A percentile compares a stretch with the other conserved stretches of the same genome.
These are phyloP conservation scores for Silene coronaria DNA, from an alignment of 179 eudicot genomes.

Conservation along the genomic window DNA sequence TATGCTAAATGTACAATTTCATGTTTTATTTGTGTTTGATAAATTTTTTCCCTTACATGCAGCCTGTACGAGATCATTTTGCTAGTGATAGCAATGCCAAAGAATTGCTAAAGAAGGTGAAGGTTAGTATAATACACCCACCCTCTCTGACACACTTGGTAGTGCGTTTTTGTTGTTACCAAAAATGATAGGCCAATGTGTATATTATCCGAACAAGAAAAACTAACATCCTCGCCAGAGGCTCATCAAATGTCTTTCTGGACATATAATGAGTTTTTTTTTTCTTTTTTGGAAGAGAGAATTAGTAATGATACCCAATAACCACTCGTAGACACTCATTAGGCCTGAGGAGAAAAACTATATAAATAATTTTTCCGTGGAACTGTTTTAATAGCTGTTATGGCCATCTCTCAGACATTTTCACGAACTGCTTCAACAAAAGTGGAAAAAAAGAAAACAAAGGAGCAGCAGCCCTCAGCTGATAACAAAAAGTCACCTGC, in stretches of 20 bases:
- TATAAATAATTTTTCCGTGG: not conserved
- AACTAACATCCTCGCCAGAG: not conserved
- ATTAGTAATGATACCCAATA: not conserved
- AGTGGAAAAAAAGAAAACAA: slow-evolving; percentile 18
- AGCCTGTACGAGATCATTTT: slow-evolving; percentile 94
- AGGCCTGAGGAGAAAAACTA: not conserved
- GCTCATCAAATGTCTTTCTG: not conserved
- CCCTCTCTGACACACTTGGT: not conserved
- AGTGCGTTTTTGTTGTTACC: not conserved
- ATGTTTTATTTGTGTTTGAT: not conserved
- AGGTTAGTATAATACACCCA: slow-evolving; percentile 41
- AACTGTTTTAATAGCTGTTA: not conserved
- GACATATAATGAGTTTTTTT: not conserved
- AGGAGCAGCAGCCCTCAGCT: not conserved
- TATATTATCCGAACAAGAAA: not conserved
- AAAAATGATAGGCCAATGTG: not conserved
- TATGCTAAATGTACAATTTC: not conserved
- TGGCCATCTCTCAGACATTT: slow-evolving; percentile 14
- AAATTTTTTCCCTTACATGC: not conserved
- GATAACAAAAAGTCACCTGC: not conserved
- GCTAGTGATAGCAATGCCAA: slow-evolving; percentile 44
- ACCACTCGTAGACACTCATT: not conserved
- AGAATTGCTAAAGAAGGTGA: slow-evolving; percentile 63
- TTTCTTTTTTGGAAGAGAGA: too few species aligned
- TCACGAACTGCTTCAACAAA: slow-evolving; percentile 16